Evolutionary conservation across 2,329 filamentous ascomycete species (phyloP).

Genomic region (Colletotrichum sp.): DNA sequence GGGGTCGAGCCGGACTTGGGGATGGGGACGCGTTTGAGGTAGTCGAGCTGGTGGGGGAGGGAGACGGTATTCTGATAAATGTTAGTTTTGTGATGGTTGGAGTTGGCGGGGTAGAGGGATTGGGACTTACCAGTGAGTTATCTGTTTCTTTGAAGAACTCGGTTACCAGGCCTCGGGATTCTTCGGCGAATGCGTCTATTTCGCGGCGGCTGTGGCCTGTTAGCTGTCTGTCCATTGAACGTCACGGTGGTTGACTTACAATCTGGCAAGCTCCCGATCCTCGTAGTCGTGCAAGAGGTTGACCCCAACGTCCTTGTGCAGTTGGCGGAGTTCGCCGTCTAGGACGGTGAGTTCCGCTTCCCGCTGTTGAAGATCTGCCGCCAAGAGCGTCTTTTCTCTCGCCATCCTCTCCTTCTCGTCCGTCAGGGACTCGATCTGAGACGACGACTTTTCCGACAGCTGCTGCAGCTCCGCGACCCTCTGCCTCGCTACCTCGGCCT

Average conservation of each 20-base stretch:
- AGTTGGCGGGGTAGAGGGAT: neutral
- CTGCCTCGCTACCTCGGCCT: neutral
- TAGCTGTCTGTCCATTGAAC: neutral
- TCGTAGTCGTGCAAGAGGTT: conserved; percentile 24
- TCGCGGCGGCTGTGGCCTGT: conserved; percentile 24
- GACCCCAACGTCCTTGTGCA: conserved; percentile 19
- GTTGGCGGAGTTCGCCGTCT: neutral
- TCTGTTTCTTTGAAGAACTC: conserved; percentile 32
- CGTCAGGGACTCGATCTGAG: neutral
- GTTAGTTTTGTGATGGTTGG: neutral
- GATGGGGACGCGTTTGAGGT: neutral
- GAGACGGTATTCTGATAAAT: neutral
- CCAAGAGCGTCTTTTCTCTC: neutral
- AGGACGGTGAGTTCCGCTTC: neutral
- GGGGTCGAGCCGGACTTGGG: conserved; percentile 24
- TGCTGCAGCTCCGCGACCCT: neutral
- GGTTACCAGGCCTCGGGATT: conserved; percentile 27
- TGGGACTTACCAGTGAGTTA: conserved; percentile 22
- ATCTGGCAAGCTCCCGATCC: conserved; percentile 23
- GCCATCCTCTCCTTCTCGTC: neutral
- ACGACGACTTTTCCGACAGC: neutral
- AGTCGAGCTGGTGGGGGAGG: neutral
- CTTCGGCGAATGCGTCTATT: conserved; percentile 26
- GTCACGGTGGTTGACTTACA: conserved; percentile 22
- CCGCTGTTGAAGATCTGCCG: neutral